Evolutionary conservation across 352 stramenopile species (phyloP).

Genomic region (Phytophthora sojae): DNA sequence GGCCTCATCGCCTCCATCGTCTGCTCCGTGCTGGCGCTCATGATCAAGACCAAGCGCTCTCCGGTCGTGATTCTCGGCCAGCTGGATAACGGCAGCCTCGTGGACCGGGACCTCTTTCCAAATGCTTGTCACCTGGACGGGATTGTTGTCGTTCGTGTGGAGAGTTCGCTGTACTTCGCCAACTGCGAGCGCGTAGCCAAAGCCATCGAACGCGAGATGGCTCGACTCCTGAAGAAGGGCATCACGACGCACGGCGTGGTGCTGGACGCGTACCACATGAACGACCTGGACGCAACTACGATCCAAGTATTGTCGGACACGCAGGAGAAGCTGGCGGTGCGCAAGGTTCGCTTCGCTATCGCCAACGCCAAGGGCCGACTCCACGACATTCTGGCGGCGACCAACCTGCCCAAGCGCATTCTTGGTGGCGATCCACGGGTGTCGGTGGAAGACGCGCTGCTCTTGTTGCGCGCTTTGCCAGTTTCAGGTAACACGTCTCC

Average conservation of each 20-base stretch:
- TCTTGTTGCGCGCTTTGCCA: not conserved
- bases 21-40: conserved; percentile 61
- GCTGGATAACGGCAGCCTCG: conserved; percentile 48
- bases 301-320: conserved; percentile 66
- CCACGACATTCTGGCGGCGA: conserved; percentile 47
- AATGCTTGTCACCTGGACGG: conserved; percentile 32
- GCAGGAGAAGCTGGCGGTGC: conserved; percentile 60
- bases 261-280: conserved; percentile 55
- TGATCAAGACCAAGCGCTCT: conserved; percentile 59
- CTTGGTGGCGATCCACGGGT: not conserved
- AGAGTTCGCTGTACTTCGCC: conserved; percentile 67
- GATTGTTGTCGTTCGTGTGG: conserved; percentile 52
- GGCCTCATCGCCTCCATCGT: conserved; percentile 63
- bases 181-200: conserved; percentile 61
- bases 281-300: conserved; percentile 69
- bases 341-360: conserved; percentile 48
- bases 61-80: conserved; percentile 49
- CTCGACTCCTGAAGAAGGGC: conserved; percentile 22
- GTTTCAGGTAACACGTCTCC: not conserved
- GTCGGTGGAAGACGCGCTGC: conserved; percentile 29
- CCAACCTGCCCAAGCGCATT: conserved; percentile 51
- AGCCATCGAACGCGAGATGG: conserved; percentile 52
- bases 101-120: conserved; percentile 40
- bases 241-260: conserved; percentile 49
- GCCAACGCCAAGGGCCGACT: conserved; percentile 51